Base-by-base conservation (phyloP, 331 rosid species). In the Rosa hybrid region DNA sequence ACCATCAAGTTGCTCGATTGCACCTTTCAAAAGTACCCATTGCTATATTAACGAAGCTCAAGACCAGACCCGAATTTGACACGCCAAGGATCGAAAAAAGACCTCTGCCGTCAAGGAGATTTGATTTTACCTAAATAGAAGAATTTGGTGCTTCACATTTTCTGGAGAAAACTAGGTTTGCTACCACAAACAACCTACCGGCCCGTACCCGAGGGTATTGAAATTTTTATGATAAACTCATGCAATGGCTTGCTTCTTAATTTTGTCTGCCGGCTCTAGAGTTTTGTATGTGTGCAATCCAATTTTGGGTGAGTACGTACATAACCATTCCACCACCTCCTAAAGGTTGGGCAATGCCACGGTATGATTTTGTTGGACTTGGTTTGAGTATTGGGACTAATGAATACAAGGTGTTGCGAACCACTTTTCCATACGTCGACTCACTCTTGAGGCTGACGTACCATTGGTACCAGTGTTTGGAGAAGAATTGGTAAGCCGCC, bases 401-500 rank as follows among this genome's bases (percentile, higher is more conserved):
- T 73, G 64, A 73, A 16, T 73, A 73, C 45, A 73, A 73, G 64
- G 63, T 73, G 30, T 30, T 73, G 77, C 59, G 17, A 14, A 53
- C n/a, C 27, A 50, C 6, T 5, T 4, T 34, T 34, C 38, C 38
- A 34, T 34, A 34, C 38, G 38, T 34, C 38, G 38, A 34, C 38
- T 34, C 38, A 34, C 38, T 7, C 12, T 7, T 2, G 45, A 50
- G 76, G 60, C 76, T 49, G 44, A 72, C 62, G n/a, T 72, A 44
- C 9, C 46, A 49, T 72, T 72, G 76, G 76, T 72, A 45, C 45
- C 6, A 45, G 76, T 48, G 62, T 25, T 18, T 72, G 76, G 76
- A 72, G 62, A 49, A 72, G 76, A 27, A 8, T 72, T 72, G 76
- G 76, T 49, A 49, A 72, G 50, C 62, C 62, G 27, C 62, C 76